These are phyloP conservation scores for Rubia peregrina DNA, from an alignment of 305 asterid species.

Conservation along the genomic window DNA sequence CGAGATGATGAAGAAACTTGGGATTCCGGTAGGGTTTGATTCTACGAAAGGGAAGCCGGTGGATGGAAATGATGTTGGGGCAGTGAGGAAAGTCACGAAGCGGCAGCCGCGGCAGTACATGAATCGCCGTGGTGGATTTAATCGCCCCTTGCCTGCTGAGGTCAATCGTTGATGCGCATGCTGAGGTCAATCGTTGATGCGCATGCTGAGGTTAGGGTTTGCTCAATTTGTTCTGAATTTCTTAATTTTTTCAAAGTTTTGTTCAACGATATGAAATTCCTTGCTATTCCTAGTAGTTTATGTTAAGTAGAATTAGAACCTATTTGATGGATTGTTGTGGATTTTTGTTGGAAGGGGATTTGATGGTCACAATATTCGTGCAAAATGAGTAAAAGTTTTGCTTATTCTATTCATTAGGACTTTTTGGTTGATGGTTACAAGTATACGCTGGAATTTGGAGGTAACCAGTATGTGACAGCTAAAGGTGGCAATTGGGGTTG, in stretches of 20 bases:
- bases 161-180: conserved; percentile 51
- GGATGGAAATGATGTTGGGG: conserved; percentile 76
- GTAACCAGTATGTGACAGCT: neutral
- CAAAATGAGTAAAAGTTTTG: neutral
- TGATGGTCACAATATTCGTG: neutral
- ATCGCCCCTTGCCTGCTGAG: conserved; percentile 94
- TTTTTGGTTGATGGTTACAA: neutral
- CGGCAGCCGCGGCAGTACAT: conserved; percentile 97
- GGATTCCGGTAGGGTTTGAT: conserved; percentile 88
- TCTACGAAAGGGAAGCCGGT: conserved; percentile 93
- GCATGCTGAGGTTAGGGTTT: conserved; percentile 41
- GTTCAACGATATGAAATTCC: neutral
- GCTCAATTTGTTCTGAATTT: neutral
- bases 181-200: conserved; percentile 48
- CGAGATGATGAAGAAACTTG: conserved; percentile 93
- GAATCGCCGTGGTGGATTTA: conserved; percentile 97
- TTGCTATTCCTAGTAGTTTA: too few species aligned
- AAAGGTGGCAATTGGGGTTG: too few species aligned
- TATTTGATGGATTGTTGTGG: neutral
- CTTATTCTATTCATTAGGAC: neutral
- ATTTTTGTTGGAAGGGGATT: neutral
- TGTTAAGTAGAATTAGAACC: neutral
- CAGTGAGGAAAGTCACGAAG: conserved; percentile 88
- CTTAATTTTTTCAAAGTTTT: neutral
- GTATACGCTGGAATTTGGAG: neutral